Evolutionary conservation across 2,329 filamentous ascomycete genomes (phyloP).

Genomic region (Aureobasidium namibiae): DNA sequence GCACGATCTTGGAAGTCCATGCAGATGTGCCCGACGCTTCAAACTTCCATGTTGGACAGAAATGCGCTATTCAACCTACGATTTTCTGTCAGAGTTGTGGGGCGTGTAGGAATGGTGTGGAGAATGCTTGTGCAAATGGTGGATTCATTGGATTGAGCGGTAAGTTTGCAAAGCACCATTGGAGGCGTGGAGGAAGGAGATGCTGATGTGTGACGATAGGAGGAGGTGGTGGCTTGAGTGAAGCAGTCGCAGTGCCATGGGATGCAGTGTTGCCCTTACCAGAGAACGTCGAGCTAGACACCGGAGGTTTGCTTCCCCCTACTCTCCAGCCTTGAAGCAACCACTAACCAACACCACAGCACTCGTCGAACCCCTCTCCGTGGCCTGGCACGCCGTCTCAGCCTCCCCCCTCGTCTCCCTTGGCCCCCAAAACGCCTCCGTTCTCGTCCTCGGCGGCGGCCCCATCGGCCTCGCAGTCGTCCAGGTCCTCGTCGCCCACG

Average conservation of each 20-base stretch:
- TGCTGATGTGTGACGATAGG: not conserved
- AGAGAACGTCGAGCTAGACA: conserved; percentile 42
- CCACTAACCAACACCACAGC: conserved; percentile 27
- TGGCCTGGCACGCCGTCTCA: conserved; percentile 56
- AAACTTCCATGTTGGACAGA: conserved; percentile 46
- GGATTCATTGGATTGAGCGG: conserved; percentile 33
- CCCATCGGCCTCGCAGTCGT: conserved; percentile 56
- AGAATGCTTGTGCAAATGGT: conserved; percentile 51
- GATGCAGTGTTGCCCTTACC: conserved; percentile 44
- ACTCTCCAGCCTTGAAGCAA: not conserved
- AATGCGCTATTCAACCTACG: conserved; percentile 49
- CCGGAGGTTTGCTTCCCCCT: conserved; percentile 28
- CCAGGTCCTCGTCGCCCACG: conserved; percentile 48
- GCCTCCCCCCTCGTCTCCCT: conserved; percentile 34
- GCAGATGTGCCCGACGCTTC: conserved; percentile 31
- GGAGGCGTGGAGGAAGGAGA: not conserved
- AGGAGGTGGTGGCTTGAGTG: conserved; percentile 43
- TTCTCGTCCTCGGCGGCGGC: conserved; percentile 40
- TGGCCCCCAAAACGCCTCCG: not conserved
- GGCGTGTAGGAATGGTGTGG: conserved; percentile 44
- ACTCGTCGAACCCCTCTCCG: conserved; percentile 54
- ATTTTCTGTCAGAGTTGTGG: conserved; percentile 50
- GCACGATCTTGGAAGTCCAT: conserved; percentile 52
- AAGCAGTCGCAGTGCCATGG: conserved; percentile 44
- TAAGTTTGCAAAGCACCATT: not conserved